Base-by-base conservation (phyloP, 2,329 filamentous ascomycete species). In the Monosporascus sp. region DNA sequence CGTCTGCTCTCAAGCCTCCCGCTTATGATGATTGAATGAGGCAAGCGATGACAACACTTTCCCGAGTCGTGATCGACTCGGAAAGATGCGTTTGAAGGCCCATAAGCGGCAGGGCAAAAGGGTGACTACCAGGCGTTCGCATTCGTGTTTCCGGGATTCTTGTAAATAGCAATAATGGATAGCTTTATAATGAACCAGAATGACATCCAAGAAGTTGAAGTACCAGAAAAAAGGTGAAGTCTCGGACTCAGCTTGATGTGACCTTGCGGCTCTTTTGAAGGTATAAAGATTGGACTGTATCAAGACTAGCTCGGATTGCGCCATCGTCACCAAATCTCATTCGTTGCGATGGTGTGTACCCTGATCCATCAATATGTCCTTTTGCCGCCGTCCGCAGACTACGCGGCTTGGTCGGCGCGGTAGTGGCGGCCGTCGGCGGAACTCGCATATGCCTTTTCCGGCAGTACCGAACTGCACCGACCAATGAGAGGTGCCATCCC, bases 241-340 rank as follows among this genome's bases (percentile, higher is more conserved):
- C 24, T 15, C 43, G 20, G 20, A 27, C 2, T 17, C 43, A 46
- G 25, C 22, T 46, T n/a, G 43, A 46, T 31, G 37, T 39, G 50
- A 47, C 50, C 46, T 56, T 63, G 60, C 60, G 62, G 61, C 60
- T 65, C 57, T 50, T 57, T 53, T 58, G 43, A 47, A 43, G 53
- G 45, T 52, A 58, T 53, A 48, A 51, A 52, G 25, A 44, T 24
- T 45, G 24, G 17, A n/a, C 59, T 59, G 48, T 20, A 61, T 61
- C 50, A 46, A 60, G 62, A 50, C 59, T 66, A 65, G 63, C 63
- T 60, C 53, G 52, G 54, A 66, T 66, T 64, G 63, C 63, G 60
- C 62, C 57, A 66, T 66, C 52, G 6, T 31, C 43, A 46, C 43
- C 20, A 46, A 46, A 46, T 18, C 43, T 46, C 43, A 46, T 46